A percentile compares a stretch with the other conserved stretches of the same genome.
Evolutionary conservation across 164 flowering plant species (phyloP).

Genomic region (Umbellularia californica): DNA sequence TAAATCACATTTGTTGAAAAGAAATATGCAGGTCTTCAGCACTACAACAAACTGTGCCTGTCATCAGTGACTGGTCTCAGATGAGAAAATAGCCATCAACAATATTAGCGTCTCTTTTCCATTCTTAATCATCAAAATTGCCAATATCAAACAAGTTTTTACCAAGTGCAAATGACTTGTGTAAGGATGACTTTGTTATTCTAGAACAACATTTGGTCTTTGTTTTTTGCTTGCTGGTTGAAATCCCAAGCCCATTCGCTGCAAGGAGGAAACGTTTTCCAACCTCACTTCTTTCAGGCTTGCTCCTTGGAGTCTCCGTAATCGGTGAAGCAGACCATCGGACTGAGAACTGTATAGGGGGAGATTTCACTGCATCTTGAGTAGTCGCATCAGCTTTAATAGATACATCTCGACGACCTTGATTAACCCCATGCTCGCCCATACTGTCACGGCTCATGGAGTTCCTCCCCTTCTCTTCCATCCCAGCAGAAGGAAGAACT

Average conservation of each 20-base stretch:
- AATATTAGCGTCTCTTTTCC: not conserved
- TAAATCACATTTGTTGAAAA: not conserved
- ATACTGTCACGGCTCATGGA: not conserved
- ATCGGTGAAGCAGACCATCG: conserved; percentile 1
- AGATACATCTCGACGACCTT: not conserved
- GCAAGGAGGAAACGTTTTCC: conserved; percentile 48
- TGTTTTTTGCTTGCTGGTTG: conserved; percentile 23
- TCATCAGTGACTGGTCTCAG: not conserved
- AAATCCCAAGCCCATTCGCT: conserved; percentile 31
- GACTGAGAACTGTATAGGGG: conserved; percentile 1
- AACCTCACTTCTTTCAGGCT: conserved; percentile 26
- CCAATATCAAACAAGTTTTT: conserved; percentile 38
- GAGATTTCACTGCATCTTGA: conserved; percentile 17
- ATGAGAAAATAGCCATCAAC: not conserved
- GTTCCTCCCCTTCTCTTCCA: not conserved
- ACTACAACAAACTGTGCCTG: not conserved
- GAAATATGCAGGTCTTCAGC: not conserved
- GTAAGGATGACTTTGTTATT: conserved; percentile 3
- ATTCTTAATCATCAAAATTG: conserved; percentile 29
- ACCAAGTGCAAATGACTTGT: conserved; percentile 8
- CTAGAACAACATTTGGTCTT: conserved; percentile 16
- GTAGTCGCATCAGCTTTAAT: not conserved
- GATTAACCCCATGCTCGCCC: not conserved
- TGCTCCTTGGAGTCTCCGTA: conserved; percentile 11
- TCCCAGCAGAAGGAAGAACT: not conserved